These are phyloP conservation scores for Aeschynomene evenia DNA, from an alignment of 306 rosid genomes.

Conservation along the genomic window DNA sequence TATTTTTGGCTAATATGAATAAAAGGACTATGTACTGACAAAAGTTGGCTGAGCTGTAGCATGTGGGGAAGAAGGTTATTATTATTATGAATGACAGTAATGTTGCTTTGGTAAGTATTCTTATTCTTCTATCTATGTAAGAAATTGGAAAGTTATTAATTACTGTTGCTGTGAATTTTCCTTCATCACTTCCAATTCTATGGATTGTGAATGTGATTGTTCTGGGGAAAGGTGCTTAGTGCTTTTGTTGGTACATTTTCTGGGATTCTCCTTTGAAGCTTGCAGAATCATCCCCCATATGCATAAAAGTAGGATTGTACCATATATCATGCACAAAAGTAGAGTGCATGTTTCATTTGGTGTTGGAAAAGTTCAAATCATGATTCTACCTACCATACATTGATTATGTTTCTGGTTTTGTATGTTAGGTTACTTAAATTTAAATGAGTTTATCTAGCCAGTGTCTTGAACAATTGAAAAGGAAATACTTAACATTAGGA, in stretches of 20 bases:
- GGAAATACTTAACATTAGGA: too few species aligned
- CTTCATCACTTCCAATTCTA: neutral
- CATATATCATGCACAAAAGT: neutral
- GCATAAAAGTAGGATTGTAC: neutral
- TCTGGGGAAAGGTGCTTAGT: neutral
- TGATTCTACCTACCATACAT: too few species aligned
- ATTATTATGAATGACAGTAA: neutral
- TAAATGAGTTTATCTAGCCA: too few species aligned
- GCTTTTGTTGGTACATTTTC: neutral
- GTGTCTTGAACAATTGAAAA: too few species aligned
- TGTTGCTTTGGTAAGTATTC: neutral
- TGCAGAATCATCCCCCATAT: neutral
- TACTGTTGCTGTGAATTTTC: neutral
- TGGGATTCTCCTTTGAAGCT: neutral
- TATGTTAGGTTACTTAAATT: neutral
- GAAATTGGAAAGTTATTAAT: neutral
- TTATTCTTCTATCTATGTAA: too few species aligned
- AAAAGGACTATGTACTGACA: neutral
- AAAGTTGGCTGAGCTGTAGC: slow-evolving; percentile 39
- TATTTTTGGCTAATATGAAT: neutral
- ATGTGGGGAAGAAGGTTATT: neutral
- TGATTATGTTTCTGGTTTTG: neutral
- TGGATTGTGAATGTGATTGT: neutral
- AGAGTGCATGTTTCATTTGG: too few species aligned
- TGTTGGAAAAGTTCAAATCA: too few species aligned